Percentiles rank a stretch among this genome's conserved stretches.
These are phyloP conservation scores for Erodium maritimum DNA, from an alignment of 345 rosid species.

Conservation along the genomic window DNA sequence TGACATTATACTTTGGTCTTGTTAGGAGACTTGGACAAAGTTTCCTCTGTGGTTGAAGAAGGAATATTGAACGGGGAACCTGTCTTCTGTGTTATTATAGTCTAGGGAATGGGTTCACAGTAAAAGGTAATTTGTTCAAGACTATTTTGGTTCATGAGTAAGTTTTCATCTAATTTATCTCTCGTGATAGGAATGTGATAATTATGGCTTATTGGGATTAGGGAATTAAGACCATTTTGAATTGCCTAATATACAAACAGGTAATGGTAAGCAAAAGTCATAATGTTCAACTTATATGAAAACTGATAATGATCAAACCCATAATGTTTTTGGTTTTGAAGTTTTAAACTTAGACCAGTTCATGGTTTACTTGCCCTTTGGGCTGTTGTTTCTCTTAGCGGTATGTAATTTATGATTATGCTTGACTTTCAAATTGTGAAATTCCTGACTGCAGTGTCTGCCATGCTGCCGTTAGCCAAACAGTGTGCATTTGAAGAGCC, in stretches of 20 bases:
- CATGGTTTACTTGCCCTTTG: not conserved
- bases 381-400: not conserved
- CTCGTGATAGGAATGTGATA: not conserved
- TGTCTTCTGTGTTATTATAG: not conserved
- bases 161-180: not conserved
- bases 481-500: slow-evolving; percentile 97
- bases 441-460: slow-evolving; percentile 65
- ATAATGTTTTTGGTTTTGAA: too few relatives aligned
- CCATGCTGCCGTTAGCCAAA: slow-evolving; percentile 86
- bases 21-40: not conserved
- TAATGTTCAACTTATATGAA: not conserved
- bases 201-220: not conserved
- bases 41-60: not conserved
- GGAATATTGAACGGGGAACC: not conserved
- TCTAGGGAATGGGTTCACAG: not conserved
- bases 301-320: not conserved
- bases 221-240: not conserved
- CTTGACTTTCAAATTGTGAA: not conserved
- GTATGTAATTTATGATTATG: not conserved
- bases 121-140: not conserved
- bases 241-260: not conserved
- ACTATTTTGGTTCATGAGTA: not conserved
- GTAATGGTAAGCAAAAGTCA: not conserved
- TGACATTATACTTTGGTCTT: not conserved
- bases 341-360: not conserved